These are phyloP conservation scores for Teratosphaeria pseudoeucalypti DNA, from an alignment of 2,329 filamentous ascomycete genomes.

Conservation along the genomic window DNA sequence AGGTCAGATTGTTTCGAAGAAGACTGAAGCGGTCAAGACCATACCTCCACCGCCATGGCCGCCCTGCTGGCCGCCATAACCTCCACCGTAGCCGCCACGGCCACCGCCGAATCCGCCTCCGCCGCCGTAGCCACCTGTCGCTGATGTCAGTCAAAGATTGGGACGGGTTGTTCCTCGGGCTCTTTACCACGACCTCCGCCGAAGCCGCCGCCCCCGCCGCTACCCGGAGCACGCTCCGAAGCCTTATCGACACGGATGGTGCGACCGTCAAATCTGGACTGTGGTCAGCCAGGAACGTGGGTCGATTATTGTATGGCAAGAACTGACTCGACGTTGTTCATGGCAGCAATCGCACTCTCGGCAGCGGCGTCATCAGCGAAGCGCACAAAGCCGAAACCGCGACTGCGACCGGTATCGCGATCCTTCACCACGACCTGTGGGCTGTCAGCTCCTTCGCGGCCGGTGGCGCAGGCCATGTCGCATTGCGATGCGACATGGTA, in stretches of 20 bases:
- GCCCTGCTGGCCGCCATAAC: slow-evolving; percentile 13
- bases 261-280: slow-evolving; percentile 77
- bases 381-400: slow-evolving; percentile 94
- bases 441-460: slow-evolving; percentile 2
- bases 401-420: slow-evolving; percentile 89
- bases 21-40: not conserved
- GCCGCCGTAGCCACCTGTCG: slow-evolving; percentile 14
- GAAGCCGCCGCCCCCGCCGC: slow-evolving; percentile 37
- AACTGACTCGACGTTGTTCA: slow-evolving; percentile 85
- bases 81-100: slow-evolving; percentile 17
- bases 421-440: slow-evolving; percentile 90
- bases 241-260: slow-evolving; percentile 93
- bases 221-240: slow-evolving; percentile 63
- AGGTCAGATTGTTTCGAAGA: not conserved
- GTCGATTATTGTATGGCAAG: not conserved
- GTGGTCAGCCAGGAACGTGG: not conserved
- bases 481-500: not conserved
- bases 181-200: slow-evolving; percentile 27
- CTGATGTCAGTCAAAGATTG: not conserved
- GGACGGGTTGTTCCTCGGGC: not conserved
- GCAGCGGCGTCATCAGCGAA: slow-evolving; percentile 69
- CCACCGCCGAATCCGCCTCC: slow-evolving; percentile 15
- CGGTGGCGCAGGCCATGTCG: not conserved
- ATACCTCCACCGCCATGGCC: slow-evolving; percentile 10
- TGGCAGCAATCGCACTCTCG: slow-evolving; percentile 61